Conservation (phyloP, 2,329 filamentous ascomycete genomes). For the Aspergillus fijiensis region DNA sequence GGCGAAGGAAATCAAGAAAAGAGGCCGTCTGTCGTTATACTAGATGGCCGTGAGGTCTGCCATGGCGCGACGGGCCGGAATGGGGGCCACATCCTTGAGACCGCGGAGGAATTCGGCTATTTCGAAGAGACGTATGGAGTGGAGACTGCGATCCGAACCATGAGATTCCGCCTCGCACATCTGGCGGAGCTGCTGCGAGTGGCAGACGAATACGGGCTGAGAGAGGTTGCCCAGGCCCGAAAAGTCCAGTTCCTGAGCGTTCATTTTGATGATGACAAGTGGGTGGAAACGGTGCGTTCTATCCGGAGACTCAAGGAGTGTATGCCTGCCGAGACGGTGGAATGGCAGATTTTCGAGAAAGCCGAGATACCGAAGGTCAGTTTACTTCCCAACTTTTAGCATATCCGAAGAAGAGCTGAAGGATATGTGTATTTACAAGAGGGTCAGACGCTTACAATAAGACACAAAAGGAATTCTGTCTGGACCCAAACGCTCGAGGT, state of each 20-base stretch:
- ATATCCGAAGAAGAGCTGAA: too few species aligned
- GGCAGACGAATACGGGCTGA: constrained; percentile 22
- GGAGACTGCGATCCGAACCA: constrained; percentile 21
- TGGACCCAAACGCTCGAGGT: constrained; percentile 24
- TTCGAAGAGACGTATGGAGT: constrained; percentile 18
- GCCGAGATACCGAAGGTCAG: constrained; percentile 23
- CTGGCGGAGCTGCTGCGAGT: constrained; percentile 23
- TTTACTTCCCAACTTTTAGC: neutral
- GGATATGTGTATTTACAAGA: too few species aligned
- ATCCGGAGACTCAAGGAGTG: constrained; percentile 26
- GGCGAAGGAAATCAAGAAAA: neutral
- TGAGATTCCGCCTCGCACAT: constrained; percentile 27
- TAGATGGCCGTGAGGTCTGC: constrained; percentile 34
- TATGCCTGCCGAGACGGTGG: constrained; percentile 27
- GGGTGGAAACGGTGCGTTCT: constrained; percentile 21
- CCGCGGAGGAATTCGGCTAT: constrained; percentile 26
- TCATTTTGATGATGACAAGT: constrained; percentile 27
- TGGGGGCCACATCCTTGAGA: constrained; percentile 33
- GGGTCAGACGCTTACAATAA: too few species aligned
- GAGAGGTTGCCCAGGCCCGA: constrained; percentile 23
- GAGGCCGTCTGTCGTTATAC: constrained; percentile 22
- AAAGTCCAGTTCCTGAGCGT: constrained; percentile 30
- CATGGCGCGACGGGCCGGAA: constrained; percentile 37
- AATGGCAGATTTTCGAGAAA: constrained; percentile 27
- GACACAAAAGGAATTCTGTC: constrained; percentile 23